phyloP scores from a whole-genome alignment of 495 filamentous ascomycete genomes.

The Immersiella caudata region DNA sequence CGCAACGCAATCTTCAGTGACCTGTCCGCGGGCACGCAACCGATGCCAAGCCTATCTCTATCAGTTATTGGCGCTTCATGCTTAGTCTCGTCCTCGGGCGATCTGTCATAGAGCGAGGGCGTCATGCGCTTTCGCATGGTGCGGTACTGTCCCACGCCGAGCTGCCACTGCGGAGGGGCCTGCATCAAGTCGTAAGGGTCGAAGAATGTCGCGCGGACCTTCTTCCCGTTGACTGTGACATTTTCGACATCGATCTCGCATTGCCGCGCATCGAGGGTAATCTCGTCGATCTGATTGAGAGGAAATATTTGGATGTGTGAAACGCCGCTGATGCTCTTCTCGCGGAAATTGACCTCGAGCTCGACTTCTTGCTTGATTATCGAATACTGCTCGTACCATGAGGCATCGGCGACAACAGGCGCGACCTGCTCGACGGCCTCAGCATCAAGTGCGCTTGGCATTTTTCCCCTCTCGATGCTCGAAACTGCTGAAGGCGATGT shows the following conservation, averaged over 20 bases:
- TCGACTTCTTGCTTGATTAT: constrained; percentile 83
- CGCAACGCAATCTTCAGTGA: constrained; percentile 44
- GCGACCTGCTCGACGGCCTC: constrained; percentile 1
- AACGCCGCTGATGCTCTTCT: constrained; percentile 73
- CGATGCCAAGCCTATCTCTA: constrained; percentile 38
- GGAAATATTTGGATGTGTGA: constrained; percentile 77
- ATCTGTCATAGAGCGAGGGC: constrained; percentile 57
- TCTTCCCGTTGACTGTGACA: constrained; percentile 72
- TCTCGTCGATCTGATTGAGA: constrained; percentile 63
- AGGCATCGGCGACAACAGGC: neutral
- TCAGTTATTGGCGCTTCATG: constrained; percentile 38
- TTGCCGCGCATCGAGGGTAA: constrained; percentile 85
- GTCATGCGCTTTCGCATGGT: constrained; percentile 69
- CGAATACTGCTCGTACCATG: constrained; percentile 38
- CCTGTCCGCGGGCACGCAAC: constrained; percentile 48
- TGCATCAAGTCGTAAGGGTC: constrained; percentile 72
- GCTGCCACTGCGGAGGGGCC: constrained; percentile 58
- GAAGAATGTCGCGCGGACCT: constrained; percentile 61
- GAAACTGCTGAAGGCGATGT: neutral
- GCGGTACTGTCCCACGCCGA: constrained; percentile 76
- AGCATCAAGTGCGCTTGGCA: neutral
- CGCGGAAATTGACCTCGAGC: constrained; percentile 82
- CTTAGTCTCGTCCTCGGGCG: constrained; percentile 33
- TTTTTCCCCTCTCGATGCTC: neutral
- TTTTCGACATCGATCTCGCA: constrained; percentile 65